A percentile compares a stretch with the other conserved stretches of the same genome.
Evolutionary conservation across 805 yeast genomes (phyloP).

Genomic region (Candida ascalaphidarum): DNA sequence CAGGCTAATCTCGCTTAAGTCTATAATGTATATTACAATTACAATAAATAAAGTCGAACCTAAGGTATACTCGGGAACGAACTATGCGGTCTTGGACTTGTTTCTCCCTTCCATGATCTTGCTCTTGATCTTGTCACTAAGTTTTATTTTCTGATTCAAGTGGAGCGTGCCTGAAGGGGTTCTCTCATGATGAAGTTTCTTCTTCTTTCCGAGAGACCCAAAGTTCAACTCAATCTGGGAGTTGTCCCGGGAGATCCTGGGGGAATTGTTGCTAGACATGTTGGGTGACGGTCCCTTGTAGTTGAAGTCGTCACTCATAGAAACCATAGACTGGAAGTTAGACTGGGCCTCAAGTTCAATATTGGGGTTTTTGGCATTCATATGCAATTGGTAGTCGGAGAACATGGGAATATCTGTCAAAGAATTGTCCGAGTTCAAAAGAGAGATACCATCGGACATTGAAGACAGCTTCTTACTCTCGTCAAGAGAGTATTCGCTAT

Average conservation of each 20-base stretch:
- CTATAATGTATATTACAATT: neutral
- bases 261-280: conserved; percentile 13
- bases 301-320: conserved; percentile 26
- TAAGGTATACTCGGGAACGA: neutral
- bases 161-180: conserved; percentile 2
- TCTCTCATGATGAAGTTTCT: neutral
- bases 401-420: conserved; percentile 60
- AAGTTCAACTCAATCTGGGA: conserved; percentile 29
- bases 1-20: conserved; percentile 41
- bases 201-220: too few relatives aligned
- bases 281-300: conserved; percentile 1
- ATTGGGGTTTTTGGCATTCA: conserved; percentile 15
- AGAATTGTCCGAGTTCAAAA: conserved; percentile 54
- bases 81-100: neutral
- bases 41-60: neutral
- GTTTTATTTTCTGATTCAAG: conserved; percentile 5
- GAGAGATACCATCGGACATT: conserved; percentile 51
- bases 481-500: conserved; percentile 11
- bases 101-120: conserved; percentile 29
- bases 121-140: conserved; percentile 25
- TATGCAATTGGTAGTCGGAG: conserved; percentile 38
- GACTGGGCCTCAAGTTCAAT: conserved; percentile 12
- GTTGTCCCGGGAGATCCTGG: too few relatives aligned
- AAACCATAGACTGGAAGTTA: conserved; percentile 15
- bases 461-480: conserved; percentile 25